Evolutionary conservation across 257 asterid genomes (phyloP), one percentile per base, ranked within the genome.

Genomic region (Solanum virginianum): DNA sequence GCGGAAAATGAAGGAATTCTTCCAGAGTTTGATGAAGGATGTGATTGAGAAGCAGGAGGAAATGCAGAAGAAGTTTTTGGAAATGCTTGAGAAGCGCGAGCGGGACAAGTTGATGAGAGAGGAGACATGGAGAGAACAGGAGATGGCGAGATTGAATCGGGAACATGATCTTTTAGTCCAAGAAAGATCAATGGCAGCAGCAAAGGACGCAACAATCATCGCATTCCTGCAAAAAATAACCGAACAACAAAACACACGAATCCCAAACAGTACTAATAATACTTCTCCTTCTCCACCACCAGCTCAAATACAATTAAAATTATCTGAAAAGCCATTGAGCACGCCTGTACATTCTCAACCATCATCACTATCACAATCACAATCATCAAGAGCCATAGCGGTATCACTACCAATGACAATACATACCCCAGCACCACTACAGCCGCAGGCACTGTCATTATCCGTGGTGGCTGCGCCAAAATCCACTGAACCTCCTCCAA

Each of bases 161-260:
- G 99, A 94, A 39, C 97, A 92, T 17, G 98, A 94, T 20, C 92
- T 93, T 3, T 45, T 96, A n/a, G 89, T 90, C 29, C 97, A 93
- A 74, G 99, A 96, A 89, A 90, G 99, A 88, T 92, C 98, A 8
- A 77, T 88, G 85, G 89, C 99, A 3, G 93, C 98, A 0, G 93
- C 97, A 0, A 94, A 92, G 49, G 99, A 96, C 43, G 88, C 94
- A 1, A 98, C 99, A 0, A 91, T 96, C 36, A 91, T 94, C 12
- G 86, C 95, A 0, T 93, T 96, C 87, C 62, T 96, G 82, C 97
- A 94, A 69, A 92, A 92, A 63, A 89, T 91, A 6, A 86, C 93
- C 7, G 91, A 91, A 16, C 92, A 93, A 62, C 89, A 91, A 54
- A 87, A 85, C 55, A 4, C 69, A 17, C 93, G 80, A 32, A 83